These are phyloP conservation scores for Exserohilum turcica DNA, from an alignment of 2,329 filamentous ascomycete species.

Conservation along the genomic window DNA sequence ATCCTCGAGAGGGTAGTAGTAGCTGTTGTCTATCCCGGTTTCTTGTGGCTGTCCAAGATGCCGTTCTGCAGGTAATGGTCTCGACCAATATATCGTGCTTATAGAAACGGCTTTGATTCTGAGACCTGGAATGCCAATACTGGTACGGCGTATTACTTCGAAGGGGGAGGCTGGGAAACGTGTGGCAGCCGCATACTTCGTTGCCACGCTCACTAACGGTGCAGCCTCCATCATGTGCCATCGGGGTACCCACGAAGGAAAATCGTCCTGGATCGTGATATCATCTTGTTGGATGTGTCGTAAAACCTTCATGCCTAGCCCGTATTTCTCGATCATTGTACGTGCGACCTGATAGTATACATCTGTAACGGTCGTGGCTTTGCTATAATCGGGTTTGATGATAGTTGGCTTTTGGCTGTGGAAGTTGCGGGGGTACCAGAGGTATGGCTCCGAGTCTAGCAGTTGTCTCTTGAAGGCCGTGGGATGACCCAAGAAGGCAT, in stretches of 20 bases:
- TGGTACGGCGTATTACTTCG: not conserved
- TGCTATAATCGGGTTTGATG: not conserved
- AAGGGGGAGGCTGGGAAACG: not conserved
- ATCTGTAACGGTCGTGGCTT: not conserved
- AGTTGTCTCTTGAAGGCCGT: not conserved
- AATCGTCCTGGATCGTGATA: not conserved
- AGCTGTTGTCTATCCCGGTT: not conserved
- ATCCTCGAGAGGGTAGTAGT: not conserved
- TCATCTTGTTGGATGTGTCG: not conserved
- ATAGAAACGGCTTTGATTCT: not conserved
- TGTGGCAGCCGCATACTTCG: not conserved
- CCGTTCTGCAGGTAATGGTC: not conserved
- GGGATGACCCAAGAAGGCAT: not conserved
- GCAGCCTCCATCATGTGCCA: not conserved
- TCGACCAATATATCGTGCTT: not conserved
- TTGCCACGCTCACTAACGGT: not conserved
- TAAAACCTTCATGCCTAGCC: not conserved
- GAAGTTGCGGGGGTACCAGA: not conserved
- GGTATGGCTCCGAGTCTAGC: not conserved
- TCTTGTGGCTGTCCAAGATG: not conserved
- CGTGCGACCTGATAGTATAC: not conserved
- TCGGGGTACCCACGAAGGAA: not conserved
- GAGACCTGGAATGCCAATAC: not conserved
- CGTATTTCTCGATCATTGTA: not conserved
- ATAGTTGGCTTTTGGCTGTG: not conserved